Conservation (phyloP, 2,329 filamentous ascomycete genomes). For the Dactylella cylindrospora region DNA sequence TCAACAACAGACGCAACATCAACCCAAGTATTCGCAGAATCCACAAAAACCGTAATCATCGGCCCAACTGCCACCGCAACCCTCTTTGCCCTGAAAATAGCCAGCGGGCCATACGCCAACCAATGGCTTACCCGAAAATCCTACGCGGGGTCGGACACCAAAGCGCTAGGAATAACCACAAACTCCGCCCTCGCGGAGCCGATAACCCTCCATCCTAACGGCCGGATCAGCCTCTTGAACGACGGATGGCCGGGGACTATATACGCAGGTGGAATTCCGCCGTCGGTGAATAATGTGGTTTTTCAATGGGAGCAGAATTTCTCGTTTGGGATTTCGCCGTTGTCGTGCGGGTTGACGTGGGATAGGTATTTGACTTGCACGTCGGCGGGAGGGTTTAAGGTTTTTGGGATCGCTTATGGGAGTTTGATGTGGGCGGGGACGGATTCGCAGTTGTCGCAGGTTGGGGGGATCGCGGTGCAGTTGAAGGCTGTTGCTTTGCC, state of each 20-base stretch:
- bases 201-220: constrained; percentile 7
- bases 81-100: constrained; percentile 14
- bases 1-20: constrained; percentile 6
- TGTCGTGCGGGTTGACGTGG: not conserved
- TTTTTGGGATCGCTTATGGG: constrained; percentile 4
- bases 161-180: not conserved
- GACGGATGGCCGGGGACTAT: constrained; percentile 3
- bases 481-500: constrained; percentile 9
- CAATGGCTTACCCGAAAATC: constrained; percentile 4
- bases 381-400: constrained; percentile 2
- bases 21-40: not conserved
- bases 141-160: not conserved
- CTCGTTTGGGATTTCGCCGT: not conserved
- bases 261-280: not conserved
- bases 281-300: not conserved
- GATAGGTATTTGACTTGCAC: not conserved
- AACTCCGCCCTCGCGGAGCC: not conserved
- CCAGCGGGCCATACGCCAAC: constrained; percentile 5
- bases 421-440: not conserved
- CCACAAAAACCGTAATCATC: not conserved
- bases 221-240: not conserved
- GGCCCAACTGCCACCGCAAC: constrained; percentile 13
- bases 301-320: constrained; percentile 10
- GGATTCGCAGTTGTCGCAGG: not conserved
- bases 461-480: not conserved